phyloP scores from a whole-genome alignment of 1,284 basidiomycete genomes.

The Takashimella koratensis region DNA sequence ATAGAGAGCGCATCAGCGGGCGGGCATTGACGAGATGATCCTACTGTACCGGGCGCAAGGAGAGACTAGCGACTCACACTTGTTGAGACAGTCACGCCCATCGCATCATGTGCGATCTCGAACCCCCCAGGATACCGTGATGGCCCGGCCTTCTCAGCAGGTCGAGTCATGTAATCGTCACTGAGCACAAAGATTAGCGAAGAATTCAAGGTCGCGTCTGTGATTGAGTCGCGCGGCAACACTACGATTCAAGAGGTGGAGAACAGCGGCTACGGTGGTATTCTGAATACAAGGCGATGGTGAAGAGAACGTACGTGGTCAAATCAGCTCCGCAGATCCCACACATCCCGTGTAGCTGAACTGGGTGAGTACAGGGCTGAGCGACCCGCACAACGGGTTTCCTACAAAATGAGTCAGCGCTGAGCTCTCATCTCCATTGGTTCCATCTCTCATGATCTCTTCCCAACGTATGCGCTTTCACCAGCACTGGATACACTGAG shows the following conservation, averaged over 20 bases:
- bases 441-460: too few relatives aligned
- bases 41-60: too few relatives aligned
- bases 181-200: too few relatives aligned
- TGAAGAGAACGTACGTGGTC: conserved; percentile 62
- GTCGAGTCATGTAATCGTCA: conserved; percentile 78
- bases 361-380: conserved; percentile 89
- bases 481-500: too few relatives aligned
- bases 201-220: too few relatives aligned
- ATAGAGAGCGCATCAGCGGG: conserved; percentile 25
- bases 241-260: too few relatives aligned
- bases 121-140: conserved; percentile 33
- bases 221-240: too few relatives aligned
- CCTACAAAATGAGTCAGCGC: too few relatives aligned
- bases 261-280: too few relatives aligned
- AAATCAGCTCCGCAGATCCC: conserved; percentile 91
- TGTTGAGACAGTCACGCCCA: conserved; percentile 50
- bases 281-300: neutral
- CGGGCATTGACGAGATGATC: too few relatives aligned
- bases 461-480: too few relatives aligned
- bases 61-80: conserved; percentile 36
- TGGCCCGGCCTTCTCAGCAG: conserved; percentile 60
- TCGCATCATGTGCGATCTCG: conserved; percentile 47
- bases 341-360: conserved; percentile 88
- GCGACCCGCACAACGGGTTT: conserved; percentile 62
- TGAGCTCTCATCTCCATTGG: too few relatives aligned